Evolutionary conservation across 805 yeast genomes (phyloP), one percentile per base, ranked within the genome.

Genomic region (Myxozyma geophila): DNA sequence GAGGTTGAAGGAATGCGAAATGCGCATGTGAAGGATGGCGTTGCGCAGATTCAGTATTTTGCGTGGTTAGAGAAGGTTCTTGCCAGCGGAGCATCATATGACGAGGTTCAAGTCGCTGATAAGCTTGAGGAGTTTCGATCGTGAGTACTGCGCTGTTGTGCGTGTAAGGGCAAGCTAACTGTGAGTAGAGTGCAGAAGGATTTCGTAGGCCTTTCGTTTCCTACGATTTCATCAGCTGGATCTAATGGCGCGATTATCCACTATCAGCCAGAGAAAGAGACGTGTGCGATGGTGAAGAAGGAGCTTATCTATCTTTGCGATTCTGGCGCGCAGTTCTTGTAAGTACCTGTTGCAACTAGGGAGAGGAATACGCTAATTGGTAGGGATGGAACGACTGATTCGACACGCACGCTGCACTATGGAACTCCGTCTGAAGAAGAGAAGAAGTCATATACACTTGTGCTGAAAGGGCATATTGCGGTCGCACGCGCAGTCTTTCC

Each of bases 331-430:
- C 99, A 95, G 71, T 93, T 84, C 73, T 74, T 88, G 64, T 62
- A 54, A 44, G 63, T 19, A 7, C 2, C 9, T 37, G 5, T 37
- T 17, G 6, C 43, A 37, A 19, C 7, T 35, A 28, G 2, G 8
- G n/a, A 19, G 21, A 13, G 23, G 39, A 37, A 9, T 2, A 15
- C 21, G 7, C 35, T 15, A 51, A n/a, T 19, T 51, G n/a, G 9
- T 43, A 63, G 58, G 23, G 97, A 92, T 72, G 99, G 99, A 10
- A 95, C 99, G 0, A 95, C 99, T 0, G 99, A 95, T 74, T 90
- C 93, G 35, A 95, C 99, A 0, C 82, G 99, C 70, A 91, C 98
- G 0, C 76, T 86, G 55, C 93, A 90, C 74, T 88, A 91, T 73
- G 78, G 78, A 9, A 74, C 76, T 1, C 90, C 93, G 15, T 71